phyloP scores from a whole-genome alignment of 352 stramenopile genomes.

The Thalassiosira hispida region DNA sequence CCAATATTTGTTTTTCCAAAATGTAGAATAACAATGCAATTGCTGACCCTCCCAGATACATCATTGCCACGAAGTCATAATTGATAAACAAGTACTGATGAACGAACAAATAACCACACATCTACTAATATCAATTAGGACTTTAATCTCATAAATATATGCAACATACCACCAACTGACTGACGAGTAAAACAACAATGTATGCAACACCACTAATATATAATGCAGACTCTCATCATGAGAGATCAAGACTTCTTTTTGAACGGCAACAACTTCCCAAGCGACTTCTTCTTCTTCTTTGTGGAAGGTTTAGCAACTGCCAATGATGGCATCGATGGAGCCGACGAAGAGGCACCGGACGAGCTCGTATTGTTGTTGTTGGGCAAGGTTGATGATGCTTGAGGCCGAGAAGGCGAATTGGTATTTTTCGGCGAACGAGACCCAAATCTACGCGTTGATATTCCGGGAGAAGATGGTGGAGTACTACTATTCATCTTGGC shows the following conservation, averaged over 20 bases:
- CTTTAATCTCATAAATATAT: constrained; percentile 3
- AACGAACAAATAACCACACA: constrained; percentile 1
- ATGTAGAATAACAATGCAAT: constrained; percentile 38
- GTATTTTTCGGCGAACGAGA: constrained; percentile 2
- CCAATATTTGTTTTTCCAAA: constrained; percentile 46
- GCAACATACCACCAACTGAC: no score
- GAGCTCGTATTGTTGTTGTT: neutral
- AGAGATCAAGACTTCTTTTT: constrained; percentile 42
- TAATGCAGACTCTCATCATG: neutral
- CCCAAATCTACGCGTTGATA: neutral
- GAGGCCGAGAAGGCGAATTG: neutral
- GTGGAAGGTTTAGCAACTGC: neutral
- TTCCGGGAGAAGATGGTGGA: neutral
- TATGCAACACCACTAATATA: constrained; percentile 2
- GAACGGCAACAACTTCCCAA: constrained; percentile 47
- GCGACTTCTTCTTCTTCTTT: constrained; percentile 34
- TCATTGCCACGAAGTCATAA: constrained; percentile 46
- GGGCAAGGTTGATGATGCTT: neutral
- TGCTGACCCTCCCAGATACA: constrained; percentile 37
- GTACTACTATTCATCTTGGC: neutral
- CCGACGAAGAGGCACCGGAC: neutral
- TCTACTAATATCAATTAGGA: constrained; percentile 12
- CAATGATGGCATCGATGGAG: constrained; percentile 10
- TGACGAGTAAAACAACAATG: no score
- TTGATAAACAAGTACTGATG: no score